Evolutionary conservation across 371 early-diverging fungal species (phyloP).

Genomic region (Phascolomyces articulosus): DNA sequence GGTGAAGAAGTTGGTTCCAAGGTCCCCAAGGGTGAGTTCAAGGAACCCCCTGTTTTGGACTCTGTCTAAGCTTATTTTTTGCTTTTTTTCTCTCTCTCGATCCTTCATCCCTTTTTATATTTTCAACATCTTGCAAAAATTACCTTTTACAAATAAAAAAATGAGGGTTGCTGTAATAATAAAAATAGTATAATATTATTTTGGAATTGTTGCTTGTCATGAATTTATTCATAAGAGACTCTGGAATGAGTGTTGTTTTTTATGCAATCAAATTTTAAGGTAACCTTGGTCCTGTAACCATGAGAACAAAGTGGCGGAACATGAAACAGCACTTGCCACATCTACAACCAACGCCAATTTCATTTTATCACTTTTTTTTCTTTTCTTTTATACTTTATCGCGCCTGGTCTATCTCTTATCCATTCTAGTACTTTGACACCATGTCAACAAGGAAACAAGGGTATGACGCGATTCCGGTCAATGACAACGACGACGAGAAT

Average conservation of each 20-base stretch:
- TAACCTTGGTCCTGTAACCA: not conserved
- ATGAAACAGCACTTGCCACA: not conserved
- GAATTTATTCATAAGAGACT: too few relatives aligned
- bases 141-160: not conserved
- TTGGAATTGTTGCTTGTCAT: not conserved
- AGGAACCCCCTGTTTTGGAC: slow-evolving; percentile 81
- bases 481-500: slow-evolving; percentile 13
- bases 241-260: too few relatives aligned
- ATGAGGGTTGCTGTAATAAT: slow-evolving; percentile 4
- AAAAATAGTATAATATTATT: not conserved
- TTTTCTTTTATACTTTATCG: not conserved
- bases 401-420: not conserved
- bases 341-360: too few relatives aligned
- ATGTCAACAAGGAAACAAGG: slow-evolving; percentile 22
- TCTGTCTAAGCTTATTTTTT: slow-evolving; percentile 70
- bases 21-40: slow-evolving; percentile 73
- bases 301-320: not conserved
- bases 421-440: not conserved
- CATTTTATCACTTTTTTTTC: too few relatives aligned
- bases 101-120: not conserved
- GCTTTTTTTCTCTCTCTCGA: too few relatives aligned
- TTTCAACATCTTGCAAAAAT: not conserved
- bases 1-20: slow-evolving; percentile 85
- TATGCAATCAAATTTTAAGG: too few relatives aligned
- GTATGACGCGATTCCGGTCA: slow-evolving; percentile 23